phyloP scores from a whole-genome alignment of 306 rosid species.

The Quercus suber region DNA sequence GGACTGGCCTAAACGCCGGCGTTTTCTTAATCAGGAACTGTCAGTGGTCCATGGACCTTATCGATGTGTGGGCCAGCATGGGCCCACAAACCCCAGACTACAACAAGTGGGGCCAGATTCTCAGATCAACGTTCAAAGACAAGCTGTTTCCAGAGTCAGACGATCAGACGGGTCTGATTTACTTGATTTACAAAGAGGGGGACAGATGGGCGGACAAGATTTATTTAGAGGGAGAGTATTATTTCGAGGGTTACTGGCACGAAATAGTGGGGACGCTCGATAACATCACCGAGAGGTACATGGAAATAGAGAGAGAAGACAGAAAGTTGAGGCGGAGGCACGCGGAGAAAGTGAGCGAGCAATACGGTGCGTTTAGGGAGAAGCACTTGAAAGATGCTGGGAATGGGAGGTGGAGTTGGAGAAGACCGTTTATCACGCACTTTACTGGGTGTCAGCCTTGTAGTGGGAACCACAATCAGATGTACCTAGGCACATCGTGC shows the following conservation, averaged over 20 bases:
- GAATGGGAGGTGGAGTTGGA: slow-evolving; percentile 44
- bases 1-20: slow-evolving; percentile 95
- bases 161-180: slow-evolving; percentile 89
- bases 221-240: slow-evolving; percentile 60
- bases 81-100: slow-evolving; percentile 78
- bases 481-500: slow-evolving; percentile 54
- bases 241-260: slow-evolving; percentile 79
- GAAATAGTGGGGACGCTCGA: slow-evolving; percentile 44
- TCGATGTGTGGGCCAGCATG: slow-evolving; percentile 78
- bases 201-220: slow-evolving; percentile 69
- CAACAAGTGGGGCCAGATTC: slow-evolving; percentile 61
- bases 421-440: slow-evolving; percentile 81
- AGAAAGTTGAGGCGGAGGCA: slow-evolving; percentile 55
- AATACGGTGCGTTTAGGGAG: slow-evolving; percentile 54
- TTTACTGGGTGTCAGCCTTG: slow-evolving; percentile 95
- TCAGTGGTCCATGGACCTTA: slow-evolving; percentile 81
- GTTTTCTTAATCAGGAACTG: slow-evolving; percentile 81
- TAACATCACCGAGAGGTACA: slow-evolving; percentile 34
- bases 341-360: slow-evolving; percentile 69
- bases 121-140: slow-evolving; percentile 59
- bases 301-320: slow-evolving; percentile 40
- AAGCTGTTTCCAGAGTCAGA: slow-evolving; percentile 81
- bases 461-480: slow-evolving; percentile 64
- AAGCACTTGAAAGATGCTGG: slow-evolving; percentile 43
- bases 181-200: slow-evolving; percentile 52